A percentile compares a stretch with the other conserved stretches of the same genome.
Conservation (phyloP, 2,329 filamentous ascomycete species). For the Neofusicoccum cordaticola region DNA sequence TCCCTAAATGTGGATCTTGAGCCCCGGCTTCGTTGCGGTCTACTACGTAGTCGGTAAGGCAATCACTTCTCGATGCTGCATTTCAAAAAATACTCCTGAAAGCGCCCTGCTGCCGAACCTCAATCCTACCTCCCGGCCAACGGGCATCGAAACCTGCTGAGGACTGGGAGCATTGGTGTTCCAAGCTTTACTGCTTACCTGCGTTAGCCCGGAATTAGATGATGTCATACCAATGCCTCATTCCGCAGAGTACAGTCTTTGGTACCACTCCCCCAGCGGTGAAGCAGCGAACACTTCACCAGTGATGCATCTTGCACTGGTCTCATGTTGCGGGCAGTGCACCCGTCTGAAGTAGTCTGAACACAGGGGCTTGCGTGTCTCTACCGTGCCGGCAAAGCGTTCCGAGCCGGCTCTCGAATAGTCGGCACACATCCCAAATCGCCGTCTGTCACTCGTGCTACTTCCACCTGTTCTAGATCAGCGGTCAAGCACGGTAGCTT, state of each 20-base stretch:
- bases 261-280: neutral
- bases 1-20: neutral
- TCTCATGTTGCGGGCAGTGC: no score
- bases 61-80: neutral
- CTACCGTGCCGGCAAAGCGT: no score
- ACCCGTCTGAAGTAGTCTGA: no score
- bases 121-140: neutral
- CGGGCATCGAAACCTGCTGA: neutral
- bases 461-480: no score
- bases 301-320: no score
- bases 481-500: neutral
- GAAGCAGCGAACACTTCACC: neutral
- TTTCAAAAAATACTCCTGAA: neutral
- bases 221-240: slow-evolving; percentile 5
- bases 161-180: neutral
- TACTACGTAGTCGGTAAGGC: neutral
- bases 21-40: neutral
- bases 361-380: no score
- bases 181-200: neutral
- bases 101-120: neutral
- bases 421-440: no score
- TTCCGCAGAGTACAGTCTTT: neutral
- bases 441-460: no score
- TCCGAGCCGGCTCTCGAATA: no score
- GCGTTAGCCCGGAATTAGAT: neutral